Conservation (phyloP, 2,329 filamentous ascomycete genomes). For the Aquanectria penicillioides region DNA sequence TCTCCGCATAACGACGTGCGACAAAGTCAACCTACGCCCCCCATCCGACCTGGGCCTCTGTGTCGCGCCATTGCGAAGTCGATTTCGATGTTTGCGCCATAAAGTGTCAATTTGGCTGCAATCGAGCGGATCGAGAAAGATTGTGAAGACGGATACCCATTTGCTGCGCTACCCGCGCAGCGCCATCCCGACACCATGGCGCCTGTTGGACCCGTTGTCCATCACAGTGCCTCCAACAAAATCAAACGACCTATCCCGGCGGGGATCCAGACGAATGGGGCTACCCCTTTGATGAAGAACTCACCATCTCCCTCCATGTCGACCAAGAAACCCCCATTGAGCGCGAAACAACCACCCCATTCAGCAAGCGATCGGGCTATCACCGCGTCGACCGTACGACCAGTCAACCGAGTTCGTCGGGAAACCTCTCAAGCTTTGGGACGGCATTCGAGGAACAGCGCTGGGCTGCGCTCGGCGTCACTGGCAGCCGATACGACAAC, state of each 20-base stretch:
- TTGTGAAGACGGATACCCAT: conserved; percentile 22
- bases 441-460: conserved; percentile 62
- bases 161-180: conserved; percentile 38
- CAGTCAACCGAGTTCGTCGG: conserved; percentile 67
- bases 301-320: conserved; percentile 69
- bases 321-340: conserved; percentile 61
- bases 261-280: conserved; percentile 73
- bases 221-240: conserved; percentile 62
- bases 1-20: conserved; percentile 41
- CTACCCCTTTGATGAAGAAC: conserved; percentile 62
- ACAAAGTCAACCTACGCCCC: conserved; percentile 21
- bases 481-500: conserved; percentile 54
- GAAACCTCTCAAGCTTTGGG: conserved; percentile 60
- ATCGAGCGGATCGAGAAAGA: conserved; percentile 28
- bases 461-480: conserved; percentile 60
- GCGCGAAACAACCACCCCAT: conserved; percentile 53
- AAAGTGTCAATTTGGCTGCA: conserved; percentile 15
- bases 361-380: conserved; percentile 49
- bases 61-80: conserved; percentile 27
- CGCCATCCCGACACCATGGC: conserved; percentile 58
- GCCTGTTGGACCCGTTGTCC: conserved; percentile 61
- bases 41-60: conserved; percentile 17
- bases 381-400: conserved; percentile 56
- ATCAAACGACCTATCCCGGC: conserved; percentile 75
- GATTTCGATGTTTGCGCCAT: conserved; percentile 38